Percentiles rank a stretch among this genome's conserved stretches.
These are phyloP conservation scores for Penicillium hordei DNA, from an alignment of 2,329 filamentous ascomycete genomes.

Conservation along the genomic window DNA sequence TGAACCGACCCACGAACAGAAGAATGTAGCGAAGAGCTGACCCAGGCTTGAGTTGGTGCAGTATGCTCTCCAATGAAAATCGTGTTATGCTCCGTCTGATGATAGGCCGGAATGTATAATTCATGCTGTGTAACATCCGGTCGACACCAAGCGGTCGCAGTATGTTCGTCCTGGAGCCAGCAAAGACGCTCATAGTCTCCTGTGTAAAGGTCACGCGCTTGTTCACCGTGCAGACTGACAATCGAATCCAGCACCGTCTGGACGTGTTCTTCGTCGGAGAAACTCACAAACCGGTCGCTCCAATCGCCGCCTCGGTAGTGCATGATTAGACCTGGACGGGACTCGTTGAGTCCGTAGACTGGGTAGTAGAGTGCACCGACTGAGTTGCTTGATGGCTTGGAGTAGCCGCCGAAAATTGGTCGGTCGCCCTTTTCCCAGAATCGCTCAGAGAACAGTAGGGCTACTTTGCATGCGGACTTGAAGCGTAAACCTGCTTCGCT, in stretches of 20 bases:
- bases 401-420: conserved; percentile 35
- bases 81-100: conserved; percentile 35
- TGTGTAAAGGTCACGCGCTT: conserved; percentile 30
- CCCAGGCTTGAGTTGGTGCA: conserved; percentile 38
- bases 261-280: conserved; percentile 31
- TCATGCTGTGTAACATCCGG: conserved; percentile 36
- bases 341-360: conserved; percentile 33
- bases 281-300: conserved; percentile 33
- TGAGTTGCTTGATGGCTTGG: conserved; percentile 24
- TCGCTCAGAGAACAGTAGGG: conserved; percentile 32
- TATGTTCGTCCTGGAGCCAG: conserved; percentile 34
- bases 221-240: conserved; percentile 30
- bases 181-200: conserved; percentile 36
- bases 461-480: conserved; percentile 37
- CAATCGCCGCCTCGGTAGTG: conserved; percentile 34
- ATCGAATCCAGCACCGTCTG: conserved; percentile 31
- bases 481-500: conserved; percentile 31
- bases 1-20: conserved; percentile 33
- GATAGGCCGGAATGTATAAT: conserved; percentile 36
- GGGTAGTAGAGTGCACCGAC: conserved; percentile 36
- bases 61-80: conserved; percentile 42
- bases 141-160: conserved; percentile 31
- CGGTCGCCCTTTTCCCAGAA: conserved; percentile 36
- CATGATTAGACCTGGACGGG: conserved; percentile 34
- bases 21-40: conserved; percentile 33